These are phyloP conservation scores for Mycena capillaripes DNA, from an alignment of 768 basidiomycete genomes.

Conservation along the genomic window DNA sequence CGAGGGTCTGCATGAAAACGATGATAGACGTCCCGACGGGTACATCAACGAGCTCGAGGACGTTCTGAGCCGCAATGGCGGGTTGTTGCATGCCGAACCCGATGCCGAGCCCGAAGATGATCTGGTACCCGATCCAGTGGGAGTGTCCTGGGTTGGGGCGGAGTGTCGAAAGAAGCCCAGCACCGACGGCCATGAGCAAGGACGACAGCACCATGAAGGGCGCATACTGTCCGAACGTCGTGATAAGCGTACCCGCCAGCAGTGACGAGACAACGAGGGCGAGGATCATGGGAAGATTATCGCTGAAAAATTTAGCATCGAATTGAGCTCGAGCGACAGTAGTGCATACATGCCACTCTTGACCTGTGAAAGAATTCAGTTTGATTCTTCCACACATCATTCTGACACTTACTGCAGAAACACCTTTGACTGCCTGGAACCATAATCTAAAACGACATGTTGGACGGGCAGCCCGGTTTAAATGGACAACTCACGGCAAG, in stretches of 20 bases:
- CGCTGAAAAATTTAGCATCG: neutral
- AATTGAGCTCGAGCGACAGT: neutral
- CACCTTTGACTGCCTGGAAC: conserved; percentile 7
- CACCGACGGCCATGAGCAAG: neutral
- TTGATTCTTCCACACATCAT: too few species aligned
- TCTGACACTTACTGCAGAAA: neutral
- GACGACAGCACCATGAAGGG: neutral
- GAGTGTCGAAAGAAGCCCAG: neutral
- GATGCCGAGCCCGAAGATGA: neutral
- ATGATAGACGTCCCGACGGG: neutral
- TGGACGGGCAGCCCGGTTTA: too few species aligned
- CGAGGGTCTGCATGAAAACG: neutral
- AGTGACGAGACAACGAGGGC: neutral
- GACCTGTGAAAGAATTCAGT: neutral
- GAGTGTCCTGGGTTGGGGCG: neutral
- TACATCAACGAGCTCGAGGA: neutral
- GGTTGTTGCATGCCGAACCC: neutral
- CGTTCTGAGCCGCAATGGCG: neutral
- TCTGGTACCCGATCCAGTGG: neutral
- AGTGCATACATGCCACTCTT: neutral
- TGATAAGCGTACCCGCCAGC: neutral
- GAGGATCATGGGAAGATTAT: neutral
- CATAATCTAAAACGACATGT: neutral
- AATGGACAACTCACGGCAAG: neutral
- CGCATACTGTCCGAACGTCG: neutral